A percentile compares a stretch with the other conserved stretches of the same genome.
Conservation (phyloP, 352 stramenopile genomes). For the Hyaloperonospora arabidopsidis region DNA sequence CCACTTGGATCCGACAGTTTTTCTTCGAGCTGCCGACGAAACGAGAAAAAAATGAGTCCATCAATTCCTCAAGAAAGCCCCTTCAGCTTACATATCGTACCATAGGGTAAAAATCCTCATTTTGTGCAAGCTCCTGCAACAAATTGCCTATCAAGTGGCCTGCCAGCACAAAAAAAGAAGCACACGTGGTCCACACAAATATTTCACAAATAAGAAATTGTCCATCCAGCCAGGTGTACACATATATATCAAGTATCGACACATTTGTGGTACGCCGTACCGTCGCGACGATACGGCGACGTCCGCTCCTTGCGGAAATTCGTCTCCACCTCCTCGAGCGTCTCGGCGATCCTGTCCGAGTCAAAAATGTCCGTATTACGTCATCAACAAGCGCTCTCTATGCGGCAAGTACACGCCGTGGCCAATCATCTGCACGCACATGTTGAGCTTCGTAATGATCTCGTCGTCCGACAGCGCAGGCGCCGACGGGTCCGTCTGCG, state of each 20-base stretch:
- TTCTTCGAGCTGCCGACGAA: conserved; percentile 38
- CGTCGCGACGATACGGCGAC: conserved; percentile 63
- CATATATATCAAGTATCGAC: too few species aligned
- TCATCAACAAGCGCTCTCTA: too few species aligned
- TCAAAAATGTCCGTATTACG: too few species aligned
- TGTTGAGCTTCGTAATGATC: conserved; percentile 64
- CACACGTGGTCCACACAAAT: too few species aligned
- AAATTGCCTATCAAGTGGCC: conserved; percentile 74
- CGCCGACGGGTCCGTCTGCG: conserved; percentile 31
- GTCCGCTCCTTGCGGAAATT: conserved; percentile 69
- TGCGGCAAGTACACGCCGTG: too few species aligned
- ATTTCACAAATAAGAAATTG: too few species aligned
- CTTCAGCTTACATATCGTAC: conserved; percentile 23
- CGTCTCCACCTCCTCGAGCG: conserved; percentile 67
- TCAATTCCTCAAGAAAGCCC: conserved; percentile 2
- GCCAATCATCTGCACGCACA: conserved; percentile 29
- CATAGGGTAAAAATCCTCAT: conserved; percentile 78
- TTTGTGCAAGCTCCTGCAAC: conserved; percentile 69
- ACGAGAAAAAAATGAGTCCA: conserved; percentile 8
- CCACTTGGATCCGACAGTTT: conserved; percentile 57
- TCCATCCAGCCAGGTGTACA: too few species aligned
- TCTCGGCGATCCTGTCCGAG: conserved; percentile 55
- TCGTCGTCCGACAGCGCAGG: conserved; percentile 48
- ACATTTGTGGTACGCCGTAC: conserved; percentile 14
- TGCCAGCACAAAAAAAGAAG: conserved; percentile 4